Evolutionary conservation across 768 basidiomycete genomes (phyloP), one percentile per base, ranked within the genome.

Genomic region (Leucosporidium yakuticum): DNA sequence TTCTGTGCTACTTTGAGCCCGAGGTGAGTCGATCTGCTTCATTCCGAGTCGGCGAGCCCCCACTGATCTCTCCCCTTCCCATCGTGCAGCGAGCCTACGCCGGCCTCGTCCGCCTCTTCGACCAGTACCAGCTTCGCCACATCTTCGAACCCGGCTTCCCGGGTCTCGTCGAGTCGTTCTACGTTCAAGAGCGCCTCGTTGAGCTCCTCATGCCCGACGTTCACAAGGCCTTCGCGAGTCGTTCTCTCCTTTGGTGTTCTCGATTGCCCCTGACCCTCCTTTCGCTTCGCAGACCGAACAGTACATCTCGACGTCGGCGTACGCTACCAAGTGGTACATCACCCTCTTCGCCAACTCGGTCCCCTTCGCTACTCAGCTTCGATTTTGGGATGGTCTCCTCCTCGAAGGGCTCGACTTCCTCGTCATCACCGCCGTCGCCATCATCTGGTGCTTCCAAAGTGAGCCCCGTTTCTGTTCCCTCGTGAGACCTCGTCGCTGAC

Each of bases 301-400:
- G 74, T 88, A 85, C 84, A 88, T 99, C 67, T 89, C 89, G 12
- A 93, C 91, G 19, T 94, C 93, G 34, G 86, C 91, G 25, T 99
- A 95, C 80, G 93, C 93, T 32, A 97, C 95, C 2, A 98, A 98
- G 79, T 98, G 96, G 96, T 99, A 97, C 77, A 98, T 99, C 79
- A 98, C 96, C 4, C 82, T 98, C 20, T 99, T 97, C 76, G 86
- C 93, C 60, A 96, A 95, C 77, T 90, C 90, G 0, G 88, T 99
- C 53, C 92, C 95, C 29, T 98, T 95, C 78, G 90, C 94, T 79
- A 91, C 88, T 57, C 93, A 97, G 80, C 80, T 98, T 32, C 84
- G 96, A 69, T 77, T 99, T 36, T 99, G 95, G 95, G 96, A 99
- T 77, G 91, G 85, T 17, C 90, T 96, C 76, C 81, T 96, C 56